Evolutionary conservation across 1,284 basidiomycete genomes (phyloP), one percentile per base, ranked within the genome.

Genomic region (Rhodofomes roseus): DNA sequence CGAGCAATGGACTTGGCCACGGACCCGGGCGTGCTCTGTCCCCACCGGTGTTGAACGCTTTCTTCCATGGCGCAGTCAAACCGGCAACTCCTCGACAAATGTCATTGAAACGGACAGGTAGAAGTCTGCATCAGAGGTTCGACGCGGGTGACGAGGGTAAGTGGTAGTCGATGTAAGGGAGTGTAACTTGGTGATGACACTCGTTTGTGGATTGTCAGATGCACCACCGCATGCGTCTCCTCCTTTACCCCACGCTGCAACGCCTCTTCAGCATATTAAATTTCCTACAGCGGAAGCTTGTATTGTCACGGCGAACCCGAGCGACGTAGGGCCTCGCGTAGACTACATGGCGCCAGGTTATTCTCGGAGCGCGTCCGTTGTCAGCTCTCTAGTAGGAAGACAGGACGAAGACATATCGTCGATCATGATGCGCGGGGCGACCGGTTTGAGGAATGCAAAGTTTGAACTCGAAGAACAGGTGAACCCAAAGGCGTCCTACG

Each of bases 341-440:
- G 53, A 50, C 9, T 41, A 29, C 44, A 36, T 51, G 46, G 43
- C 39, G 9, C 50, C 59, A 9, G 29, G 44, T 7, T 54, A 54
- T 29, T 70, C 69, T 4, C 62, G 70, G 40, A 73, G 71, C 39
- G 67, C 59, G 4, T 73, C 71, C n/a, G 67, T 70, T 1, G 50
- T 64, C 5, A 70, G 68, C 43, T 68, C 69, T 4, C 37, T 56
- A 1, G 59, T 57, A 20, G 64, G 59, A 12, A 41, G 61, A 11
- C 66, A 64, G 22, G 71, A 72, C 4, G 70, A 72, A 39, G 71
- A 73, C 50, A 65, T 72, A 6, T 71, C 70, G 1, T 61, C 66
- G 6, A 64, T 72, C 39, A 71, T 72, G 72, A 71, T 72, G 69
- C 65, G 69, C 11, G 69, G 70, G 22, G 70, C 71, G 4, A 68